Percentiles rank a stretch among this genome's conserved stretches.
Conservation (phyloP, 2,329 filamentous ascomycete species). For the Sporothrix pallida region DNA sequence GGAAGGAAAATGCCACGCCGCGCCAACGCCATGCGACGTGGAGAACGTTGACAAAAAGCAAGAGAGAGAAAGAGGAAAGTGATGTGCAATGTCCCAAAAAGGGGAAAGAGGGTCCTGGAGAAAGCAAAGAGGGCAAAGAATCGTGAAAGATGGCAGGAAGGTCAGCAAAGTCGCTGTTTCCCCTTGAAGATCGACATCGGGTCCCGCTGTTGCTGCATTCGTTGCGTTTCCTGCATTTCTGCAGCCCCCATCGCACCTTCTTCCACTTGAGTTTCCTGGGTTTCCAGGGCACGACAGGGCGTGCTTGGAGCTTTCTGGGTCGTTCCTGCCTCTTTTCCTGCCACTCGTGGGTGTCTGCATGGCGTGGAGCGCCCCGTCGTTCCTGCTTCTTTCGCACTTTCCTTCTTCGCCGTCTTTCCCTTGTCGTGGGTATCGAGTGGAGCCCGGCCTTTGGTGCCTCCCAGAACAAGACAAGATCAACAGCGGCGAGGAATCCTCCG, state of each 20-base stretch:
- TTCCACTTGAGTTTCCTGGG: not conserved
- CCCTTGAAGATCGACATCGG: constrained; percentile 25
- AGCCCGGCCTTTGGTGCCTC: constrained; percentile 10
- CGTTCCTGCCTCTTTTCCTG: not conserved
- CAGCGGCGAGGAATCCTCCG: constrained; percentile 11
- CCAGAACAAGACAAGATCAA: constrained; percentile 1
- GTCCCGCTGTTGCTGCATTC: constrained; percentile 1
- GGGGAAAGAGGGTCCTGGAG: not conserved
- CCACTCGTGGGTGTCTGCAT: not conserved
- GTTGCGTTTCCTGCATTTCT: not conserved
- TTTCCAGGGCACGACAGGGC: not conserved
- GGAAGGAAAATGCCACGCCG: constrained; percentile 14
- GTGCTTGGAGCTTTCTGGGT: too few relatives aligned
- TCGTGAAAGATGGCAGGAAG: not conserved
- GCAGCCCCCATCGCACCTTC: constrained; percentile 9
- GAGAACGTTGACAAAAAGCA: constrained; percentile 17
- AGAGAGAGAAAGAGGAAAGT: constrained; percentile 2
- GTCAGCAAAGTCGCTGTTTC: not conserved
- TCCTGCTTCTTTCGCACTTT: not conserved
- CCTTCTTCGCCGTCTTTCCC: not conserved
- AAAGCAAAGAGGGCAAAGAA: constrained; percentile 1
- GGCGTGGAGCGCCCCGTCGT: not conserved
- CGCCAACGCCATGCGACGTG: constrained; percentile 20
- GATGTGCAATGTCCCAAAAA: constrained; percentile 17
- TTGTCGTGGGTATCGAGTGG: not conserved